phyloP scores from a whole-genome alignment of 257 asterid genomes.

The Avicennia marina region DNA sequence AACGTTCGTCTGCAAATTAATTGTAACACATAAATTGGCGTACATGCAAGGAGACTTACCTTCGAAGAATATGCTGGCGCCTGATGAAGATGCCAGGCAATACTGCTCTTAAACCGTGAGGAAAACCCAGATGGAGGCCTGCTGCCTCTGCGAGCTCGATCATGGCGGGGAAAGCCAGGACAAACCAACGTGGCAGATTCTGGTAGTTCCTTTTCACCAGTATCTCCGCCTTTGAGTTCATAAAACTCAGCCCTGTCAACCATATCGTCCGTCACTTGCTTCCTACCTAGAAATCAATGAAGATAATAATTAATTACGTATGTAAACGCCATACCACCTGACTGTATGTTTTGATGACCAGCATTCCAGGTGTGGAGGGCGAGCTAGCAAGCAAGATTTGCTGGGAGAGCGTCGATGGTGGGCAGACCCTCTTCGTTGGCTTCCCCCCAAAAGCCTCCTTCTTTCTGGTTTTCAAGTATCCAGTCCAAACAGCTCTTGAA shows the following conservation, averaged over 20 bases:
- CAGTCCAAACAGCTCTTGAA: conserved; percentile 40
- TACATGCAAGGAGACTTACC: conserved; percentile 8
- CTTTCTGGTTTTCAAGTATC: conserved; percentile 44
- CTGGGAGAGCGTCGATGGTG: conserved; percentile 43
- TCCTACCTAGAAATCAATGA: too few species aligned
- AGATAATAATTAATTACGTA: too few species aligned
- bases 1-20: too few species aligned
- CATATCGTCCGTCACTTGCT: too few species aligned
- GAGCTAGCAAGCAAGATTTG: conserved; percentile 47
- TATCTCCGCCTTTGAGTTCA: conserved; percentile 24
- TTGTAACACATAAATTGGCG: too few species aligned
- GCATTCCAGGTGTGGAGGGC: conserved; percentile 46
- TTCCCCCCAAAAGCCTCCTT: conserved; percentile 52
- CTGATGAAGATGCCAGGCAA: conserved; percentile 20
- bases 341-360: conserved; percentile 24
- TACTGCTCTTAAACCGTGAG: background rate
- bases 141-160: conserved; percentile 33
- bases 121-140: conserved; percentile 23
- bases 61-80: conserved; percentile 31
- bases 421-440: conserved; percentile 26
- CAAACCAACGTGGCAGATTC: conserved; percentile 42
- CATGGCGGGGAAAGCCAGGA: conserved; percentile 44
- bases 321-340: conserved; percentile 20
- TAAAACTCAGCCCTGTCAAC: conserved; percentile 37
- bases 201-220: conserved; percentile 20